Base-by-base conservation (phyloP, 768 basidiomycete species). In the Auricularia auricula-judae region DNA sequence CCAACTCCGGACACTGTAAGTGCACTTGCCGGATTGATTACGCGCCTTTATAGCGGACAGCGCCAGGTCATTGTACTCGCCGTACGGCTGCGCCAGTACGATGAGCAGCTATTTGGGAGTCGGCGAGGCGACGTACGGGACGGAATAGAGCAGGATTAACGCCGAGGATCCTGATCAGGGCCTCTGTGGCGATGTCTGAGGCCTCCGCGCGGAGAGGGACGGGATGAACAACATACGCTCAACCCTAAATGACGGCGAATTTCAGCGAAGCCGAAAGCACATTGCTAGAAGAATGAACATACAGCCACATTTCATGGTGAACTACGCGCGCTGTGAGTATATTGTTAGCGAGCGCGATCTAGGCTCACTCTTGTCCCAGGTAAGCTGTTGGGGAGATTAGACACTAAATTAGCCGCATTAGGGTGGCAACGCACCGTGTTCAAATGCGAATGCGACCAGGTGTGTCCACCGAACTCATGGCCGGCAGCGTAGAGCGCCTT, bases 41-140 rank as follows among this genome's bases (percentile, higher is more conserved):
- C 68, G 64, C n/a, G 62, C 43, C 23, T 33, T 70, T 10, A 79
- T 72, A 5, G 75, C 76, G 4, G 72, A 62, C 0, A 67, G 68
- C 8, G 80, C 78, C n/a, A 72, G 66, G 61, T 77, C 67, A 64
- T 80, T 80, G 71, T 76, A 78, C 60, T 72, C 71, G 1, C 81
- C 81, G 65, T 74, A 82, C 14, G 81, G 81, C 34, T 54, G 53
- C n/a, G 53, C 7, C n/a, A 18, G 53, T 18, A 7, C n/a, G 81
- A 80, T 36, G 80, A 76, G 78, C 80, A 78, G 65, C 81, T 79
- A 29, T 78, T 80, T 5, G 80, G 81, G 1, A 67, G 67, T 42
- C 47, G 74, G 68, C 8, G 80, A 67, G 29, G 79, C 78, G 71
- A 69, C 74, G 74, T 7, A n/a, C n/a, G 53, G 56, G 56, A 34